phyloP scores from a whole-genome alignment of 257 asterid species.

The Plantago ovata region DNA sequence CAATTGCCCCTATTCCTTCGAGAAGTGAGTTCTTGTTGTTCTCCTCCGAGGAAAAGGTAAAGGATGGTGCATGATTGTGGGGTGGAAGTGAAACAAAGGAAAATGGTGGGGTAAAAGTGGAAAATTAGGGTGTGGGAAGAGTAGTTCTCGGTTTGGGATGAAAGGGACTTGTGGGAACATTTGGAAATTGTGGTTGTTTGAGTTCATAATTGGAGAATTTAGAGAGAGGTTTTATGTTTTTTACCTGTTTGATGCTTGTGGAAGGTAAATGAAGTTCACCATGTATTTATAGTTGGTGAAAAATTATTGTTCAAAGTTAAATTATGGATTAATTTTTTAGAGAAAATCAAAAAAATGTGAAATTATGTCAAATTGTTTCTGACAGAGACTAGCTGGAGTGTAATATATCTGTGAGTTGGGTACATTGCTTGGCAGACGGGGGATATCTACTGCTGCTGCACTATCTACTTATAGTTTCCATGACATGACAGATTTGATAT shows the following conservation, averaged over 20 bases:
- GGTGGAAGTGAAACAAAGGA: constrained; percentile 22
- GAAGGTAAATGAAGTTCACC: not conserved
- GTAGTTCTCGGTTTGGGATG: constrained; percentile 24
- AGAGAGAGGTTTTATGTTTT: no score
- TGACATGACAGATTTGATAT: no score
- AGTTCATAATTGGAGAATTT: no score
- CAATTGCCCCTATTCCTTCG: constrained; percentile 84
- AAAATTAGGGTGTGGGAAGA: not conserved
- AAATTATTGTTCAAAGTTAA: not conserved
- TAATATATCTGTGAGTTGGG: no score
- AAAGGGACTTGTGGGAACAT: constrained; percentile 20
- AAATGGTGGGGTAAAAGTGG: constrained; percentile 9
- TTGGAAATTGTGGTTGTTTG: constrained; percentile 18
- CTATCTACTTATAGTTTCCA: no score
- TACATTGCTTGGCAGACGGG: no score
- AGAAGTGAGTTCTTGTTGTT: constrained; percentile 27
- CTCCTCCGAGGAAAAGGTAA: not conserved
- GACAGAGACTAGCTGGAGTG: not conserved
- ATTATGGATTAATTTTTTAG: no score
- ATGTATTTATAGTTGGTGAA: not conserved
- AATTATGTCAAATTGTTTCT: not conserved
- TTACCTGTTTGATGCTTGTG: no score
- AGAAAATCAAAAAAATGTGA: no score
- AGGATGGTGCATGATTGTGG: not conserved
- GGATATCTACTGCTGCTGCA: no score